A percentile compares a stretch with the other conserved stretches of the same genome.
Conservation (phyloP, 805 yeast genomes). For the Candida vartiovaarae region DNA sequence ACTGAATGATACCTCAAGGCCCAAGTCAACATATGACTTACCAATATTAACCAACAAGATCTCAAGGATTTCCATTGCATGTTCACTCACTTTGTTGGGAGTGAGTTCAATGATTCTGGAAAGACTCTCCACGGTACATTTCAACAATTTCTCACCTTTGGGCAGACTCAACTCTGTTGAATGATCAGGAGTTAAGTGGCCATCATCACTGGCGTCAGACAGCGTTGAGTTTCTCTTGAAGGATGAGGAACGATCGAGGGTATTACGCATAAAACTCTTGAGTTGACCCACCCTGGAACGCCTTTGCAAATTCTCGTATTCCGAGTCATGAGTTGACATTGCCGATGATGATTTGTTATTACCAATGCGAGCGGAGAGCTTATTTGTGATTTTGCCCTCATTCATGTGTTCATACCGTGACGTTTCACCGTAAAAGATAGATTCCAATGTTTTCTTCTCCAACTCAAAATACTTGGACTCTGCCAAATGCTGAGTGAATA, state of each 20-base stretch:
- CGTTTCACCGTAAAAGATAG: slow-evolving; percentile 26
- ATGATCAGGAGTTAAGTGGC: slow-evolving; percentile 13
- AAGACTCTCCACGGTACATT: slow-evolving; percentile 68
- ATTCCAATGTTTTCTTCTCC: slow-evolving; percentile 63
- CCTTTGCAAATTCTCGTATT: slow-evolving; percentile 24
- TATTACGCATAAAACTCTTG: slow-evolving; percentile 49
- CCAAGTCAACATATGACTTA: slow-evolving; percentile 64
- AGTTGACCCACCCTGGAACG: slow-evolving; percentile 42
- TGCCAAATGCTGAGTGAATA: slow-evolving; percentile 62
- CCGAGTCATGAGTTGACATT: slow-evolving; percentile 14
- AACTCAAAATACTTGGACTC: slow-evolving; percentile 62
- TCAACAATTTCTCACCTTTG: slow-evolving; percentile 56
- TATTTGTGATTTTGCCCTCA: slow-evolving; percentile 27
- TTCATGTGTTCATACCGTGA: slow-evolving; percentile 25
- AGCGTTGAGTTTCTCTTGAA: slow-evolving; percentile 13
- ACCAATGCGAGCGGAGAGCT: slow-evolving; percentile 18
- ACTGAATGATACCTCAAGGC: slow-evolving; percentile 62
- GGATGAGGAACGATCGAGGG: slow-evolving; percentile 37
- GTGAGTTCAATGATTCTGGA: slow-evolving; percentile 70
- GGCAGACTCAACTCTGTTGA: slow-evolving; percentile 28
- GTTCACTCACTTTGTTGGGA: slow-evolving; percentile 53
- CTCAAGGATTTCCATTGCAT: slow-evolving; percentile 60
- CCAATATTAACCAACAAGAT: slow-evolving; percentile 65
- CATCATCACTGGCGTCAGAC: slow-evolving; percentile 1
- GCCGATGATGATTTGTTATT: background rate